These are phyloP conservation scores for Lipomyces lipofer DNA, from an alignment of 805 yeast genomes.

Conservation along the genomic window DNA sequence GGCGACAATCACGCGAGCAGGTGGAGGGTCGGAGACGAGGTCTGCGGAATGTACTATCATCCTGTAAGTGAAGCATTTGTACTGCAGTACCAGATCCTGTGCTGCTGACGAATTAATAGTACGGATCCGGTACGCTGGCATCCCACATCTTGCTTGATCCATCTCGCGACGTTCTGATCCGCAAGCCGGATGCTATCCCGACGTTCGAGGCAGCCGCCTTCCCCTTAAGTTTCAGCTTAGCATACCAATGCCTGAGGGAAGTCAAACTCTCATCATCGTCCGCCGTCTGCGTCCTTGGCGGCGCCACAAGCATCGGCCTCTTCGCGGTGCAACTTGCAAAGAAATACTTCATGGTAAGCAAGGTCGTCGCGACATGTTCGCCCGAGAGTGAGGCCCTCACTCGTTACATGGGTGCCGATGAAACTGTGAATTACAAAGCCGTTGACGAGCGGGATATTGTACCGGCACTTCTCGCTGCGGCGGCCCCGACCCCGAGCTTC, in stretches of 20 bases:
- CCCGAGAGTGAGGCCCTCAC: conserved; percentile 49
- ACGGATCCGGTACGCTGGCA: conserved; percentile 58
- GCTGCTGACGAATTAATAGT: conserved; percentile 22
- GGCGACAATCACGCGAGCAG: conserved; percentile 48
- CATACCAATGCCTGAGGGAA: conserved; percentile 45
- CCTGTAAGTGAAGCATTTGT: conserved; percentile 30
- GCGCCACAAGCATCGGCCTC: conserved; percentile 68
- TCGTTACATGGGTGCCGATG: conserved; percentile 56
- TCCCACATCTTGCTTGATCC: conserved; percentile 60
- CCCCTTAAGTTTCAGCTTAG: conserved; percentile 67
- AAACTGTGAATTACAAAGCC: conserved; percentile 57
- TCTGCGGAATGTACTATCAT: conserved; percentile 62
- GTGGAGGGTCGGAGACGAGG: conserved; percentile 60
- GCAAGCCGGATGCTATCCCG: conserved; percentile 51
- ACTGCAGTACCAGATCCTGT: not conserved
- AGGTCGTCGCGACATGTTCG: conserved; percentile 61
- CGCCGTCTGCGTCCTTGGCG: conserved; percentile 67
- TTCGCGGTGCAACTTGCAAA: conserved; percentile 59
- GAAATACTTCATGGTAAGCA: conserved; percentile 47
- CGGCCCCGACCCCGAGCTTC: conserved; percentile 44
- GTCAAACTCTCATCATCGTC: conserved; percentile 47
- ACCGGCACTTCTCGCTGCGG: conserved; percentile 31
- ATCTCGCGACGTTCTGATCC: conserved; percentile 48
- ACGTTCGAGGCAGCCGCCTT: conserved; percentile 63
- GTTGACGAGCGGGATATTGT: conserved; percentile 40